Base-by-base conservation (phyloP, 2,329 filamentous ascomycete species). In the Venturia nashicola region DNA sequence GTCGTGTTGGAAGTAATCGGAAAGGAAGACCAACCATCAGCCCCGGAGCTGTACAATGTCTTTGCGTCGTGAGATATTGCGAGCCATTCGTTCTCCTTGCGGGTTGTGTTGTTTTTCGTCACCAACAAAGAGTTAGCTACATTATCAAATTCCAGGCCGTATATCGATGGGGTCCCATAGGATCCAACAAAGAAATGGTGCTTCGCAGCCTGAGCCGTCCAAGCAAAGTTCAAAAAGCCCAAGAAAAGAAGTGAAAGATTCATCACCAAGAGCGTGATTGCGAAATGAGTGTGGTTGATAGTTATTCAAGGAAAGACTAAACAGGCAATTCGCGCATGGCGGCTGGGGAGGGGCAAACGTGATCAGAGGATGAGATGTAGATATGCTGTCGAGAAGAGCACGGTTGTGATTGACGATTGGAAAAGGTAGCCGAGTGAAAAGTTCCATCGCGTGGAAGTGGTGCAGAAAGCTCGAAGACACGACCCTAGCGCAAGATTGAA, bases 121-220 rank as follows among this genome's bases (percentile, higher is more conserved):
- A 57, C 43, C 18, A 27, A 4, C 5, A 63, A 34, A 27, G 61
- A 40, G 27, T 57, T 54, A 9, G 46, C 34, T 14, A 42, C 48
- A 27, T 27, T 42, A 27, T 63, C 61, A 43, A 54, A 63, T 20
- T 54, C 48, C 11, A 63, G 16, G 14, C 44, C 61, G 36, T 63
- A 63, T 18, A 63, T 57, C 8, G 44, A 20, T 32, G 61, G 48
- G 27, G 44, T 57, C 27, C 61, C 61, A 27, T 63, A 63, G 7
- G 61, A 32, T 20, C 61, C 62, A 44, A 64, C 62, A 61, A 64
- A 64, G 42, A 61, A 42, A 61, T 60, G 61, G 36, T 63, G 61
- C 20, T 54, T 54, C 8, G 62, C 32, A 44, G 57, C 40, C 18
- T 61, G 20, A 46, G 43, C 32, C 14, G 42, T 40, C 8, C 36